Evolutionary conservation across 78 protist species (phyloP).

Genomic region (Isochrysis galbana): DNA sequence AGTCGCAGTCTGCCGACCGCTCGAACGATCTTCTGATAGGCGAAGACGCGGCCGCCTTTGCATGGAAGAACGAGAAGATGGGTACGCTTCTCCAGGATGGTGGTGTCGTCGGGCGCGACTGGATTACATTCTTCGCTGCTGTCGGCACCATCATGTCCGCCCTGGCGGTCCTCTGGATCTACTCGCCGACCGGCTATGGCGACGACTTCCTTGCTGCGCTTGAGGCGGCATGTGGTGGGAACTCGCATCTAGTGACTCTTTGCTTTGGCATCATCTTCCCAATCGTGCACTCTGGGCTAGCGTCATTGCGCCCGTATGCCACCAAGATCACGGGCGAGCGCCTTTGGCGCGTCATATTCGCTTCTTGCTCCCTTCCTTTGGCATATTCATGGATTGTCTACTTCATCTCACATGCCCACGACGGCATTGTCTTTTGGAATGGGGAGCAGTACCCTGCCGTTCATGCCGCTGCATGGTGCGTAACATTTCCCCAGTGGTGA

Average conservation of each 20-base stretch:
- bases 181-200: background rate
- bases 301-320: background rate
- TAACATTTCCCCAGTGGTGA: too few species aligned
- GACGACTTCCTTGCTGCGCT: background rate
- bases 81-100: background rate
- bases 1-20: background rate
- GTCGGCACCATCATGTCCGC: background rate
- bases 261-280: background rate
- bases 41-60: background rate
- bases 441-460: background rate
- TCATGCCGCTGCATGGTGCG: background rate
- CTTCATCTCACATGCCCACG: background rate
- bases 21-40: background rate
- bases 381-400: background rate
- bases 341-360: conserved; percentile 1
- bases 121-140: background rate
- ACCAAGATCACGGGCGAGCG: background rate
- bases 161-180: background rate
- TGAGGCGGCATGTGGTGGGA: background rate
- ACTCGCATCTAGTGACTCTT: conserved; percentile 3
- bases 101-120: background rate
- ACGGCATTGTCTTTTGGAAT: background rate
- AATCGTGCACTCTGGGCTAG: conserved; percentile 5
- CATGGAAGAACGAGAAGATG: background rate
- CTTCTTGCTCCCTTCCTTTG: background rate